Conservation (phyloP, 805 yeast species). For the Candida boleticola region DNA sequence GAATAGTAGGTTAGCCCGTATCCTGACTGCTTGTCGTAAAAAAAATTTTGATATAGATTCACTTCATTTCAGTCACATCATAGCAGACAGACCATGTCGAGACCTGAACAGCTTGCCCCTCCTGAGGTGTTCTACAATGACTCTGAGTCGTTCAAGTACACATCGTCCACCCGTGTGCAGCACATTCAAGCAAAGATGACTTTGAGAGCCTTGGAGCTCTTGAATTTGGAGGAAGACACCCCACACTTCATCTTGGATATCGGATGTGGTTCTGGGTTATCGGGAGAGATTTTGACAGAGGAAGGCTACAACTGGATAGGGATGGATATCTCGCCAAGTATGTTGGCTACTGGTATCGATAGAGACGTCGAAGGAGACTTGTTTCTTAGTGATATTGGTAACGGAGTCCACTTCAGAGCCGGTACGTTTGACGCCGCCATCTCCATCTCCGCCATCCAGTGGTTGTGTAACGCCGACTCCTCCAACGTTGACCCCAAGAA, state of each 20-base stretch:
- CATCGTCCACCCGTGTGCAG: slow-evolving; percentile 93
- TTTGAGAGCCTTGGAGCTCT: slow-evolving; percentile 81
- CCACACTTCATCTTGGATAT: slow-evolving; percentile 79
- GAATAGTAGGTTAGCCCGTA: too few relatives aligned
- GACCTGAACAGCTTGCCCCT: slow-evolving; percentile 96
- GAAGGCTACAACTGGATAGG: slow-evolving; percentile 96
- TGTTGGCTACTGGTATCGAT: slow-evolving; percentile 93
- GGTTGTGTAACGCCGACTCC: slow-evolving; percentile 96
- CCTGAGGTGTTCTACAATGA: slow-evolving; percentile 95
- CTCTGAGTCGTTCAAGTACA: slow-evolving; percentile 83
- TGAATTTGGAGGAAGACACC: slow-evolving; percentile 62
- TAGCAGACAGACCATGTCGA: too few relatives aligned
- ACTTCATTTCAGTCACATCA: too few relatives aligned
- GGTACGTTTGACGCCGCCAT: slow-evolving; percentile 97
- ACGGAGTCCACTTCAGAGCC: slow-evolving; percentile 91
- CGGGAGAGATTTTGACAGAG: slow-evolving; percentile 90
- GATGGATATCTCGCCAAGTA: slow-evolving; percentile 92
- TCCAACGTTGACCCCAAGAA: slow-evolving; percentile 77
- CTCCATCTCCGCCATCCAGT: slow-evolving; percentile 91
- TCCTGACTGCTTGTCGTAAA: too few relatives aligned
- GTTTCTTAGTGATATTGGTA: slow-evolving; percentile 88
- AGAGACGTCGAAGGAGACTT: slow-evolving; percentile 93
- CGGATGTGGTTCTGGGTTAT: slow-evolving; percentile 96
- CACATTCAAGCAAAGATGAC: slow-evolving; percentile 99
- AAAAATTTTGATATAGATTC: too few relatives aligned